These are phyloP conservation scores for Fusarium duplospermum DNA, from an alignment of 2,329 filamentous ascomycete genomes.

Conservation along the genomic window DNA sequence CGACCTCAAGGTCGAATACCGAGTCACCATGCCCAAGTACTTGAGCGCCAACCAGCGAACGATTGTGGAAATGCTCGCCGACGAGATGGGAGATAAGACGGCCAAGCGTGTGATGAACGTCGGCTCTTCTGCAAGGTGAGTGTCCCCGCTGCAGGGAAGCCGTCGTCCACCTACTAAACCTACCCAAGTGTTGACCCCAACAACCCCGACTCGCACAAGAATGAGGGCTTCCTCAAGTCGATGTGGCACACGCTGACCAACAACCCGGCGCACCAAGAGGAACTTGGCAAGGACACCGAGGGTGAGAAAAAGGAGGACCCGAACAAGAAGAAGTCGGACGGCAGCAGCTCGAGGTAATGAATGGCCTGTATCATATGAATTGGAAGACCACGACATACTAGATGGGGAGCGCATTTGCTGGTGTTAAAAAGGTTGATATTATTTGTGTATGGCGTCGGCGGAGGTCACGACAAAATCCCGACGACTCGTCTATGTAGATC, in stretches of 20 bases:
- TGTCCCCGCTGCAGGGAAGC: not conserved
- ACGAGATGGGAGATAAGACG: slow-evolving; percentile 93
- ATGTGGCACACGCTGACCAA: slow-evolving; percentile 95
- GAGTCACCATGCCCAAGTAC: slow-evolving; percentile 95
- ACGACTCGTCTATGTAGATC: slow-evolving; percentile 44
- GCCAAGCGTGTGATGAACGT: slow-evolving; percentile 95
- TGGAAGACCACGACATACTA: slow-evolving; percentile 36
- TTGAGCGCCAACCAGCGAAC: slow-evolving; percentile 91
- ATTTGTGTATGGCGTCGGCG: slow-evolving; percentile 47
- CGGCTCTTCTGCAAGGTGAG: slow-evolving; percentile 50
- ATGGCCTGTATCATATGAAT: slow-evolving; percentile 37
- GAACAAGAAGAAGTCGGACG: slow-evolving; percentile 42
- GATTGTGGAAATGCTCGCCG: slow-evolving; percentile 93
- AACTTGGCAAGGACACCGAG: slow-evolving; percentile 34
- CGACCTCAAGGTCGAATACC: slow-evolving; percentile 94
- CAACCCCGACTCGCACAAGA: slow-evolving; percentile 69
- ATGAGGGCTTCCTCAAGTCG: slow-evolving; percentile 91
- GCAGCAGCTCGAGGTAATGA: slow-evolving; percentile 46
- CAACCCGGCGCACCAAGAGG: slow-evolving; percentile 67
- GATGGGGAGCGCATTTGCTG: slow-evolving; percentile 49
- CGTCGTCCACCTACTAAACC: slow-evolving; percentile 11
- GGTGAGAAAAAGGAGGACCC: slow-evolving; percentile 37
- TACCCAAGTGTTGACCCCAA: slow-evolving; percentile 35
- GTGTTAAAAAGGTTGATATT: slow-evolving; percentile 53
- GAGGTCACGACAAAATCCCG: slow-evolving; percentile 35